phyloP scores from a whole-genome alignment of 352 stramenopile genomes.

The Globisporangium heterothallicum region DNA sequence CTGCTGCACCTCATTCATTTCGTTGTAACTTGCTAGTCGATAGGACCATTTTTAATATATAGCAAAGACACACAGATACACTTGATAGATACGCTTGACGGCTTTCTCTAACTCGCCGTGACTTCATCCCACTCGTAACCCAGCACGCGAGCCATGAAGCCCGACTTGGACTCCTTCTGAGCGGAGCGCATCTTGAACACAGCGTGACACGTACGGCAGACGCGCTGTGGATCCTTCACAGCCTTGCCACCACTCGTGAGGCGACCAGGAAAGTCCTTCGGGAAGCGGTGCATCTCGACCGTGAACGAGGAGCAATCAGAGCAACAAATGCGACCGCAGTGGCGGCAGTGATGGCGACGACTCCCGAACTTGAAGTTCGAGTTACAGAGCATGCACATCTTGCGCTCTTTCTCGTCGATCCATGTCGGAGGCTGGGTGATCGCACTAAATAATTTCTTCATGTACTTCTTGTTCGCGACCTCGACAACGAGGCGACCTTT shows the following conservation, averaged over 20 bases:
- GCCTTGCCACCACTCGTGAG: constrained; percentile 54
- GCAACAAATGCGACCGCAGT: constrained; percentile 83
- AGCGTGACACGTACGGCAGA: constrained; percentile 77
- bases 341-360: constrained; percentile 77
- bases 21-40: neutral
- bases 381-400: constrained; percentile 66
- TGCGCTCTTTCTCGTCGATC: constrained; percentile 75
- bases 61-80: constrained; percentile 9
- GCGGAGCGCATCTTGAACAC: constrained; percentile 82
- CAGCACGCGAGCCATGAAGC: constrained; percentile 76
- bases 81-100: constrained; percentile 12
- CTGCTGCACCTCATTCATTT: neutral
- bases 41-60: constrained; percentile 11
- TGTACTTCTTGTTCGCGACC: constrained; percentile 69
- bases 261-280: constrained; percentile 77
- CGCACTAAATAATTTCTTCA: constrained; percentile 78
- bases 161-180: constrained; percentile 81
- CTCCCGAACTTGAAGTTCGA: constrained; percentile 77
- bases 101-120: constrained; percentile 18
- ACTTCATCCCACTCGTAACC: constrained; percentile 87
- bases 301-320: constrained; percentile 76
- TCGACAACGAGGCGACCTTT: constrained; percentile 76
- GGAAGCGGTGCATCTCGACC: constrained; percentile 77
- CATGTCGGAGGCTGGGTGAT: constrained; percentile 71
- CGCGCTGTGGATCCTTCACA: constrained; percentile 75